Evolutionary conservation across 2,329 filamentous ascomycete genomes (phyloP).

Genomic region (Epichloe uncinata): DNA sequence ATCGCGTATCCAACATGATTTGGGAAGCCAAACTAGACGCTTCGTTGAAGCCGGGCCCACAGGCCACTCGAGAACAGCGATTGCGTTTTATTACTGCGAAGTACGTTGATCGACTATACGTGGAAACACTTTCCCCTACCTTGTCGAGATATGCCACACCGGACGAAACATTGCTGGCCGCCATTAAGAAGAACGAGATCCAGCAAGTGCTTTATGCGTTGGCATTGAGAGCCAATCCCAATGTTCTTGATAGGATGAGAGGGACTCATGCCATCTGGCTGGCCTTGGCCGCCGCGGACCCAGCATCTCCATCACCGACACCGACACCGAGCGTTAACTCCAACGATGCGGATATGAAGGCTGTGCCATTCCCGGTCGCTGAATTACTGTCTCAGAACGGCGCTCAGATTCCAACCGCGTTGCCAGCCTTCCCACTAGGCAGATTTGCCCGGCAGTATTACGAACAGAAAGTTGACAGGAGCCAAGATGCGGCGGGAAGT

Average conservation of each 20-base stretch:
- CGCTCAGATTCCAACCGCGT: conserved; percentile 63
- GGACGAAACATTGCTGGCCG: conserved; percentile 80
- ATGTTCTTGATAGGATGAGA: conserved; percentile 71
- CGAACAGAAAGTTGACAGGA: conserved; percentile 55
- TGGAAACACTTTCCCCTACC: conserved; percentile 64
- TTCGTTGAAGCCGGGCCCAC: conserved; percentile 56
- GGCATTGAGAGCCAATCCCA: conserved; percentile 75
- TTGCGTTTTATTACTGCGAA: conserved; percentile 93
- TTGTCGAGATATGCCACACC: conserved; percentile 64
- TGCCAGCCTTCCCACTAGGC: conserved; percentile 75
- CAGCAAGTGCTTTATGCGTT: conserved; percentile 85
- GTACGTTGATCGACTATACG: conserved; percentile 73
- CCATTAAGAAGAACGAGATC: conserved; percentile 93
- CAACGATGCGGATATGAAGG: conserved; percentile 33
- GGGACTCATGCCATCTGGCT: conserved; percentile 83
- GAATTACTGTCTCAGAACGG: conserved; percentile 91
- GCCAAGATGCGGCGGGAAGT: conserved; percentile 25
- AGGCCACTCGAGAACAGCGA: conserved; percentile 76
- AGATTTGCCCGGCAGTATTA: conserved; percentile 70
- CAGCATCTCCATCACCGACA: conserved; percentile 55
- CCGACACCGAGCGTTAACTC: conserved; percentile 30
- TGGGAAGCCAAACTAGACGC: conserved; percentile 82
- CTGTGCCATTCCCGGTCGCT: conserved; percentile 70
- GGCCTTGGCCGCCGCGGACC: conserved; percentile 84
- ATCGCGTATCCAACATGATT: conserved; percentile 88